A percentile compares a stretch with the other conserved stretches of the same genome.
Conservation (phyloP, 139 green algal species). For the Gonium pectorale region DNA sequence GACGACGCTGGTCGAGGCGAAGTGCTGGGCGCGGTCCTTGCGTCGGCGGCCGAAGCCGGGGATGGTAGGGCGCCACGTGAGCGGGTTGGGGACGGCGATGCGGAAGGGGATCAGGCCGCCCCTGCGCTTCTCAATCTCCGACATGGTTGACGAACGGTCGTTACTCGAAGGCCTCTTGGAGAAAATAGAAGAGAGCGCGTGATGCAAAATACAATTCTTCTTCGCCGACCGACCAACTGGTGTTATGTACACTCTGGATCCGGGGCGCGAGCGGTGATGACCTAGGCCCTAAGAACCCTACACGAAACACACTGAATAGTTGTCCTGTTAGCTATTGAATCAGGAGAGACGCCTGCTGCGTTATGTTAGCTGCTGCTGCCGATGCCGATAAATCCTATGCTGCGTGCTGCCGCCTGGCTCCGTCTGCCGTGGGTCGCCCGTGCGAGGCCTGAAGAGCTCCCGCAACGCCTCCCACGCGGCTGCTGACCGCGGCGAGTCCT, state of each 20-base stretch:
- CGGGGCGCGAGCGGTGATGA: too few species aligned
- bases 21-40: constrained; percentile 27
- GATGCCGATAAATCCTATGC: not conserved
- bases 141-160: too few species aligned
- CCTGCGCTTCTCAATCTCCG: constrained; percentile 34
- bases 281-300: too few species aligned
- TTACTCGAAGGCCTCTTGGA: too few species aligned
- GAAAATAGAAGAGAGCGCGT: too few species aligned
- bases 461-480: constrained; percentile 19
- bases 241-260: too few species aligned
- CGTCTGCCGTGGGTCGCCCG: not conserved
- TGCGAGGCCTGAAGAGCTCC: not conserved
- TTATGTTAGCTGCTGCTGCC: not conserved
- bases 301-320: not conserved
- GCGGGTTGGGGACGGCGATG: constrained; percentile 26
- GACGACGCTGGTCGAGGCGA: constrained; percentile 26
- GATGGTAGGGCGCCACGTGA: not conserved
- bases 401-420: not conserved
- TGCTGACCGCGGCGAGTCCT: not conserved
- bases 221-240: too few species aligned
- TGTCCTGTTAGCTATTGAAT: not conserved
- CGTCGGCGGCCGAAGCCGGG: constrained; percentile 15
- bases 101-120: constrained; percentile 45
- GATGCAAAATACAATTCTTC: too few species aligned
- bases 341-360: too few species aligned